Evolutionary conservation across 1,284 basidiomycete species (phyloP), one percentile per base, ranked within the genome.

Genomic region (Agroathelia rolfsii): DNA sequence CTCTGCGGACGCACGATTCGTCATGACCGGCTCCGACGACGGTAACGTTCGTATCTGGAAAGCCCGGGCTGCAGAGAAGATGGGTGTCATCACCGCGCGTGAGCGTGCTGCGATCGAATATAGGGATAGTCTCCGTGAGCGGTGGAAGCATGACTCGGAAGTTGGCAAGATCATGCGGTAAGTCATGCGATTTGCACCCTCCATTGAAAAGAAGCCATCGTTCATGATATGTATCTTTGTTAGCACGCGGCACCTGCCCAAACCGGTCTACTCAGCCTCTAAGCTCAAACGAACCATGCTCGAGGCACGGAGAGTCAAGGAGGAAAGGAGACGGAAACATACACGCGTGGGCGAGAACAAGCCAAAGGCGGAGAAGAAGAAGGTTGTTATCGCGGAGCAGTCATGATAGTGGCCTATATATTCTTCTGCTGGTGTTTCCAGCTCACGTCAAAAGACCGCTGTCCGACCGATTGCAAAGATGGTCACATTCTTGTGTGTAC

Each of bases 1-100:
- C 61, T 89, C 89, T 0, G 77, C 80, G 13, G 95, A 98, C 42
- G 81, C 93, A 12, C 79, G 92, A 23, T 98, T 93, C 61, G 81
- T 98, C 17, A 60, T 98, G 5, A 81, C 85, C 3, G 95, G 92
- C 5, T 95, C 90, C 0, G 95, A 98, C 53, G 95, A 98, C 50
- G 94, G 94, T 18, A 97, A 97, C 49, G 77, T 97, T 35, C 76
- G 94, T 25, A 73, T 99, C 47, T 98, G 95, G 95, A 99, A 99
- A 57, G 76, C 87, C 9, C 79, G 82, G 37, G 90, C 94, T 1
- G 82, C 85, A 1, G 92, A 95, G 45, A 95, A 89, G 56, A 66
- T 98, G 18, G 95, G 94, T 4, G 72, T 95, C 32, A 66, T 95
- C 42, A 89, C 86, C 32, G 82, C 86, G n/a, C 75, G 90, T 39